Base-by-base conservation (phyloP, 2,329 filamentous ascomycete genomes). In the Penicillium expansum region DNA sequence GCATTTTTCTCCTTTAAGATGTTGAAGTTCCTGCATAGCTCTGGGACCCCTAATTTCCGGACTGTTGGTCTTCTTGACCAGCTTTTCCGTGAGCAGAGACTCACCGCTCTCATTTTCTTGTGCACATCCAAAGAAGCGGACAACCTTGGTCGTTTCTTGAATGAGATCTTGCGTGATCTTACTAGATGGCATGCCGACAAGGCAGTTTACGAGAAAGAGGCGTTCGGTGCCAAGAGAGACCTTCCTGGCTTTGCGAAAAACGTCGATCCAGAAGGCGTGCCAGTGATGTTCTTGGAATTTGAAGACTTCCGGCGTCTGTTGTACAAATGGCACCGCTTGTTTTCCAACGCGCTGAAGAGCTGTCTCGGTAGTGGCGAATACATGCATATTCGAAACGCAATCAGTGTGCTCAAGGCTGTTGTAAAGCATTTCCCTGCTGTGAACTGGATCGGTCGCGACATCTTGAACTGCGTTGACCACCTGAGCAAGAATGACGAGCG, bases 311-410 rank as follows among this genome's bases (percentile, higher is more conserved):
- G 91, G 48, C 87, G 90, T 64, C 78, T 95, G 51, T 80, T 97
- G 32, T 94, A 89, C 79, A 89, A 90, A 65, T 97, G 93, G 92
- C 95, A 99, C 74, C 86, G 88, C 66, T 86, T 89, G 61, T 78
- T 99, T 42, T 89, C 89, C 66, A 84, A 80, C 48, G 91, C 93
- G 2, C 79, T 99, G 53, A 92, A 92, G 71, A 83, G 83, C 37
- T 97, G 93, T 71, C 81, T 99, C 45, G 85, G 86, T 18, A 88
- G 88, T 29, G 86, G 85, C 32, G 93, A 97, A 74, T 99, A 94
- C 84, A 97, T 97, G 89, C 92, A 97, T 73, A 96, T 97, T 70
- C 87, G 93, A 54, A 99, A 99, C 71, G 91, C 92, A 43, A 95
- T 97, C 64, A 94, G 89, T 56, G 82, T 97, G 4, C 80, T 99